Evolutionary conservation across 1,139 yeast genomes (phyloP).

Genomic region (Protomyces pachydermus): DNA sequence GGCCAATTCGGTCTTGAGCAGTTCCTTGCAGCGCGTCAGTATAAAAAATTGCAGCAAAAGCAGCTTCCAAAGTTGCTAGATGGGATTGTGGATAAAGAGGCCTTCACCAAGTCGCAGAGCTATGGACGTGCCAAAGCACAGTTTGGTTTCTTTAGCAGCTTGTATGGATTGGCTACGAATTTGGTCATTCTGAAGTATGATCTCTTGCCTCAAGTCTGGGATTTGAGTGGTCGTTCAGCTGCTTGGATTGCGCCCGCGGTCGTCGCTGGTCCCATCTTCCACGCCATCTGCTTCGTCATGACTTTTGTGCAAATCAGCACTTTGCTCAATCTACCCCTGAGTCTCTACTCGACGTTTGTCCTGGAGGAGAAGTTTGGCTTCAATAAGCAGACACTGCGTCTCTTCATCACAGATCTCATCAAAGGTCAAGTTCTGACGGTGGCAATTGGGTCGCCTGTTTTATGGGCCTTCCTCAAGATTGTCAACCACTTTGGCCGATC

Average conservation of each 20-base stretch:
- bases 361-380: conserved; percentile 90
- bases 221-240: conserved; percentile 46
- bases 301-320: conserved; percentile 49
- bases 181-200: conserved; percentile 56
- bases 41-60: conserved; percentile 56
- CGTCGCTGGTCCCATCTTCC: conserved; percentile 48
- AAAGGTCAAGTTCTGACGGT: conserved; percentile 55
- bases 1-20: conserved; percentile 23
- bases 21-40: conserved; percentile 72
- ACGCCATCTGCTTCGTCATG: conserved; percentile 61
- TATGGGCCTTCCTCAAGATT: conserved; percentile 72
- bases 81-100: conserved; percentile 56
- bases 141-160: conserved; percentile 57
- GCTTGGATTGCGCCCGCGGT: conserved; percentile 38
- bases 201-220: conserved; percentile 67
- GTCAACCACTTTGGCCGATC: conserved; percentile 72
- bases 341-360: conserved; percentile 74
- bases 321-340: conserved; percentile 57
- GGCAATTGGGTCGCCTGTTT: conserved; percentile 64
- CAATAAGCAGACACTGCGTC: conserved; percentile 67
- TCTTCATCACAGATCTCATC: conserved; percentile 68
- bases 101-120: conserved; percentile 70
- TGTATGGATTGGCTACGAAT: conserved; percentile 54
- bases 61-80: conserved; percentile 59
- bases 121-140: conserved; percentile 78